Percentiles rank a stretch among this genome's conserved stretches.
Evolutionary conservation across 2,329 filamentous ascomycete genomes (phyloP).

Genomic region (Diaporthe ilicicola): DNA sequence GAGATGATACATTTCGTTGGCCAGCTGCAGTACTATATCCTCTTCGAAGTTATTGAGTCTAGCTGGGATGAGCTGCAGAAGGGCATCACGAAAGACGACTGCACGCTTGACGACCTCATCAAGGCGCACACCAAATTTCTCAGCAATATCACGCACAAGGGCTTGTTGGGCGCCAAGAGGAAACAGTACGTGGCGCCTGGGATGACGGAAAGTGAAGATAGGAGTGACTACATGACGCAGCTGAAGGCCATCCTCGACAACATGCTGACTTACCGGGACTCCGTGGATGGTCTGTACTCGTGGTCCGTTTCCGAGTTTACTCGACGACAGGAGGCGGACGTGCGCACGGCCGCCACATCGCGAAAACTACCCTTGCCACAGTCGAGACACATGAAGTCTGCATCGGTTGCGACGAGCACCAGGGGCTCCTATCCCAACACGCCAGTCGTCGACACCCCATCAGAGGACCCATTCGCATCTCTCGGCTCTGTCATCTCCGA

Average conservation of each 20-base stretch:
- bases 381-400: conserved; percentile 34
- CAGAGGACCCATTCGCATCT: conserved; percentile 38
- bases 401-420: conserved; percentile 33
- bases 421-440: conserved; percentile 40
- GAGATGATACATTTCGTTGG: conserved; percentile 99
- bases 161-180: conserved; percentile 80
- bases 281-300: conserved; percentile 91
- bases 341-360: conserved; percentile 64
- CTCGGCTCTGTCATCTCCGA: conserved; percentile 68
- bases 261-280: conserved; percentile 94
- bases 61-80: conserved; percentile 92
- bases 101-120: conserved; percentile 94
- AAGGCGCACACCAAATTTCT: conserved; percentile 90
- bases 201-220: conserved; percentile 65
- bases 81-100: conserved; percentile 83
- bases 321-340: conserved; percentile 83
- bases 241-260: conserved; percentile 90
- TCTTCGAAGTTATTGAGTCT: conserved; percentile 97
- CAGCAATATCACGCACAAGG: conserved; percentile 94
- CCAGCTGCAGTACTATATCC: conserved; percentile 97
- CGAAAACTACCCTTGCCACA: conserved; percentile 20
- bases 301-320: conserved; percentile 97
- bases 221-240: conserved; percentile 84
- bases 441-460: conserved; percentile 29
- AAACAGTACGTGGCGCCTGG: conserved; percentile 48